phyloP scores from a whole-genome alignment of 1,139 yeast genomes.

The Protomyces lactucae-debilis region DNA sequence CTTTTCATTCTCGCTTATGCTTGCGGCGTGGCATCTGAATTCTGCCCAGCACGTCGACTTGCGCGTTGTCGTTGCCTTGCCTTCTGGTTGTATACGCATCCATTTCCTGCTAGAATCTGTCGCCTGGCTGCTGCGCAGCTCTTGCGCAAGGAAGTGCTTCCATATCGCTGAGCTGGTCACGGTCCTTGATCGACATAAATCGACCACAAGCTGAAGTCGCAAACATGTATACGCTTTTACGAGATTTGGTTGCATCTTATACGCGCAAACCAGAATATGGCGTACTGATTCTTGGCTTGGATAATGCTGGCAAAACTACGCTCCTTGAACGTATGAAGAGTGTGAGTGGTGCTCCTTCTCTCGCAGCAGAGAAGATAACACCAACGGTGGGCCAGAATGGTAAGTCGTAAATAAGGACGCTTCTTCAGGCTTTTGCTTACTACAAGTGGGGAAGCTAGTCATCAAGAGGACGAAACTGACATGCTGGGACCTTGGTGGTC shows the following conservation, averaged over 20 bases:
- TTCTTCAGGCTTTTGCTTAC: background rate
- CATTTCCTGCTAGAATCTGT: too few relatives aligned
- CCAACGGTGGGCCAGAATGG: slow-evolving; percentile 70
- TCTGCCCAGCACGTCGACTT: too few relatives aligned
- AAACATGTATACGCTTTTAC: slow-evolving; percentile 12
- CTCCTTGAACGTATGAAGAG: slow-evolving; percentile 11
- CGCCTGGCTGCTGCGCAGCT: too few relatives aligned
- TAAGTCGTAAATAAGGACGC: background rate
- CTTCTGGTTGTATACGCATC: too few relatives aligned
- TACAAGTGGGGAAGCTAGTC: slow-evolving; percentile 49
- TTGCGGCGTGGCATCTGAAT: too few relatives aligned
- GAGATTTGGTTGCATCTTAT: slow-evolving; percentile 1
- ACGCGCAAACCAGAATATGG: slow-evolving; percentile 48
- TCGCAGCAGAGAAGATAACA: slow-evolving; percentile 1
- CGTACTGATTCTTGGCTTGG: slow-evolving; percentile 78
- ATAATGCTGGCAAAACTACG: slow-evolving; percentile 88
- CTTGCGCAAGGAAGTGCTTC: too few relatives aligned
- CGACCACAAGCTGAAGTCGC: too few relatives aligned
- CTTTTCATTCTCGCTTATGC: too few relatives aligned
- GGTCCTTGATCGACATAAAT: too few relatives aligned
- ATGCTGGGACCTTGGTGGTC: slow-evolving; percentile 97
- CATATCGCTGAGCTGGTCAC: too few relatives aligned
- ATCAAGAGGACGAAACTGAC: slow-evolving; percentile 44
- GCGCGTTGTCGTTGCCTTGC: too few relatives aligned
- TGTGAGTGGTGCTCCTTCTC: background rate